These are phyloP conservation scores for Populus hybrid DNA, from an alignment of 441 rosid species.

Conservation along the genomic window DNA sequence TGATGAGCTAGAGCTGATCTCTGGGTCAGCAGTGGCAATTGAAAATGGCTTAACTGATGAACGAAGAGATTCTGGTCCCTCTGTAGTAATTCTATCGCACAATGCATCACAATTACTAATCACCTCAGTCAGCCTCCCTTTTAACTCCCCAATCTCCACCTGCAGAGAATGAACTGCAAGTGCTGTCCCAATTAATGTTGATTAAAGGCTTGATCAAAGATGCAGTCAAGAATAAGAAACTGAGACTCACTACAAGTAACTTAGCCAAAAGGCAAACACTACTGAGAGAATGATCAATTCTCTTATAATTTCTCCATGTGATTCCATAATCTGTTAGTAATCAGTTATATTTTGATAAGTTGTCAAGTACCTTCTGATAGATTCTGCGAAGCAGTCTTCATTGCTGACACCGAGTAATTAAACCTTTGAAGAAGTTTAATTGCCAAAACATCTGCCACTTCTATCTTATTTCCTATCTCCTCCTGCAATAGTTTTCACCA, in stretches of 20 bases:
- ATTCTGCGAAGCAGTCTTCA: slow-evolving; percentile 78
- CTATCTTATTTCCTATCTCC: slow-evolving; percentile 86
- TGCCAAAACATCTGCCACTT: slow-evolving; percentile 88
- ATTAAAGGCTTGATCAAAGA: slow-evolving; percentile 1
- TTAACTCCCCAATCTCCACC: slow-evolving; percentile 89
- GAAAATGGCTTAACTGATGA: slow-evolving; percentile 51
- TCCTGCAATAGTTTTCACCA: slow-evolving; percentile 50
- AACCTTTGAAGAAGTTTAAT: slow-evolving; percentile 78
- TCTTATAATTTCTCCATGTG: not conserved
- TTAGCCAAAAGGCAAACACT: not conserved
- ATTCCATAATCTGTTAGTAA: not conserved
- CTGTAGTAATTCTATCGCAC: slow-evolving; percentile 67
- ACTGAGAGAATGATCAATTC: not conserved
- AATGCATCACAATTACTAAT: slow-evolving; percentile 69
- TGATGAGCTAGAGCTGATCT: slow-evolving; percentile 18
- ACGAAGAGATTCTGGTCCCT: slow-evolving; percentile 71
- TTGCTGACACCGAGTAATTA: slow-evolving; percentile 65
- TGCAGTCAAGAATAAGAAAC: not conserved
- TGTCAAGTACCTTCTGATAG: slow-evolving; percentile 58
- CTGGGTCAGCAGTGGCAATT: slow-evolving; percentile 28
- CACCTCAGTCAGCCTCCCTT: slow-evolving; percentile 85
- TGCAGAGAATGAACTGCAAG: slow-evolving; percentile 71
- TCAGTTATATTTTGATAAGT: not conserved
- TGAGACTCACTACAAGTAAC: not conserved
- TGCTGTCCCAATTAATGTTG: slow-evolving; percentile 9